Evolutionary conservation across 352 stramenopile genomes (phyloP).

Genomic region (Phytophthora pinifolia): DNA sequence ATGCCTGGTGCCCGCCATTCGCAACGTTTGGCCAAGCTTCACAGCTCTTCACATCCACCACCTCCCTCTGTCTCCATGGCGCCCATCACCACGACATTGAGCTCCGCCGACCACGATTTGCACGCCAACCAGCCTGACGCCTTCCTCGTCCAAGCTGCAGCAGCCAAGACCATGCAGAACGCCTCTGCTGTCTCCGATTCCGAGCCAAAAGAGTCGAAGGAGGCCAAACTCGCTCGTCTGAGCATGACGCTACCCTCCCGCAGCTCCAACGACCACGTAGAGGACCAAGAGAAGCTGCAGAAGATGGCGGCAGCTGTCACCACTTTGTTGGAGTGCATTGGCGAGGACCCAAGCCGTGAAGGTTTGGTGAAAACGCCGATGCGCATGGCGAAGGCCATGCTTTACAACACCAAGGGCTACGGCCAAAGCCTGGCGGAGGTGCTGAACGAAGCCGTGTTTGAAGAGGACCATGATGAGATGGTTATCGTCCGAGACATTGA

Average conservation of each 20-base stretch:
- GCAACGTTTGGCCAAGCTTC: conserved; percentile 1
- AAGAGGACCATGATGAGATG: conserved; percentile 98
- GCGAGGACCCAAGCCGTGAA: conserved; percentile 94
- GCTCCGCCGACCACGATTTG: conserved; percentile 19
- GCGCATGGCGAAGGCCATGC: conserved; percentile 96
- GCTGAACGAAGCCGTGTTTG: conserved; percentile 98
- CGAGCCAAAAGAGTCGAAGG: conserved; percentile 3
- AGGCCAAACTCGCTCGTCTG: conserved; percentile 41
- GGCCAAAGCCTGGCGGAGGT: conserved; percentile 86
- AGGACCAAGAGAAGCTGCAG: conserved; percentile 79
- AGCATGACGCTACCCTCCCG: conserved; percentile 69
- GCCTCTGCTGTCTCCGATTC: conserved; percentile 8
- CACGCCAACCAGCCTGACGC: conserved; percentile 8
- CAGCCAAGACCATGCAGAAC: conserved; percentile 45
- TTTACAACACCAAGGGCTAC: conserved; percentile 98
- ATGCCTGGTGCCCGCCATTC: conserved; percentile 26
- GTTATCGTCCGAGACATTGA: conserved; percentile 99
- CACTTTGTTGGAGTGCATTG: conserved; percentile 93
- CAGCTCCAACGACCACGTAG: conserved; percentile 56
- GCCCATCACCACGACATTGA: conserved; percentile 40
- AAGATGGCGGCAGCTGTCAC: conserved; percentile 95
- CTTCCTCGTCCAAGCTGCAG: conserved; percentile 25
- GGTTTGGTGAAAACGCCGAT: conserved; percentile 96
- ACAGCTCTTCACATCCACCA: conserved; percentile 17
- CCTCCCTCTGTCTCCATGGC: conserved; percentile 31